Conservation (phyloP, 176 grass and related monocot species). For the Oryza glumipatula region DNA sequence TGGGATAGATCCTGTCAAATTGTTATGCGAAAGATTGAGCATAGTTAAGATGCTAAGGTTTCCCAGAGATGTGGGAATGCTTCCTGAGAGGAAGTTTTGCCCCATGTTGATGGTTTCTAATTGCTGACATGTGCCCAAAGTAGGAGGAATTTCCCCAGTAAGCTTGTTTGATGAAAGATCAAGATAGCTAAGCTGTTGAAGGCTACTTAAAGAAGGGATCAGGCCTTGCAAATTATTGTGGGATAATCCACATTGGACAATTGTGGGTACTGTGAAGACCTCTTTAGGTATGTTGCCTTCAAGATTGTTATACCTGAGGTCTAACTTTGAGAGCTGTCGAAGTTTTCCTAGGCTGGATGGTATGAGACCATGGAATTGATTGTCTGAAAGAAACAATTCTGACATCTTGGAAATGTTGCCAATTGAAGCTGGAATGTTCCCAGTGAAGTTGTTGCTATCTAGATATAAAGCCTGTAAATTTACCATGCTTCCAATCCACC, state of each 20-base stretch:
- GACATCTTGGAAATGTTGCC: slow-evolving; percentile 47
- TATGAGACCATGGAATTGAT: slow-evolving; percentile 42
- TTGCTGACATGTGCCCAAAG: slow-evolving; percentile 30
- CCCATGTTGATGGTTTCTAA: slow-evolving; percentile 29
- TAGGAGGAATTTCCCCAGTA: slow-evolving; percentile 43
- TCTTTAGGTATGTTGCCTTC: slow-evolving; percentile 23
- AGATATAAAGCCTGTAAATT: no score
- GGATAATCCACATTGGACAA: background rate
- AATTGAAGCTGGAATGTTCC: slow-evolving; percentile 44
- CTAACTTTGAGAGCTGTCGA: background rate
- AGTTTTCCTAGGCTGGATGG: slow-evolving; percentile 44
- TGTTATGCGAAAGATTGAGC: slow-evolving; percentile 43
- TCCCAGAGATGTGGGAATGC: slow-evolving; percentile 25
- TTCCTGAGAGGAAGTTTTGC: slow-evolving; percentile 42
- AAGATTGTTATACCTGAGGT: slow-evolving; percentile 37
- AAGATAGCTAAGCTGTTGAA: slow-evolving; percentile 34
- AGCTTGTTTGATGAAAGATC: slow-evolving; percentile 53
- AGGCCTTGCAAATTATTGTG: slow-evolving; percentile 29
- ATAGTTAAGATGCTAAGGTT: slow-evolving; percentile 3
- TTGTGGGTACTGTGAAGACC: background rate
- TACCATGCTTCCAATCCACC: no score
- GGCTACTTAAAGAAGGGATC: slow-evolving; percentile 25
- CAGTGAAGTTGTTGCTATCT: background rate
- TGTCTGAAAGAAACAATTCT: slow-evolving; percentile 27
- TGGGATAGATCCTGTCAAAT: slow-evolving; percentile 47